Evolutionary conservation across 305 asterid genomes (phyloP).

Genomic region (Petunia hybrid): DNA sequence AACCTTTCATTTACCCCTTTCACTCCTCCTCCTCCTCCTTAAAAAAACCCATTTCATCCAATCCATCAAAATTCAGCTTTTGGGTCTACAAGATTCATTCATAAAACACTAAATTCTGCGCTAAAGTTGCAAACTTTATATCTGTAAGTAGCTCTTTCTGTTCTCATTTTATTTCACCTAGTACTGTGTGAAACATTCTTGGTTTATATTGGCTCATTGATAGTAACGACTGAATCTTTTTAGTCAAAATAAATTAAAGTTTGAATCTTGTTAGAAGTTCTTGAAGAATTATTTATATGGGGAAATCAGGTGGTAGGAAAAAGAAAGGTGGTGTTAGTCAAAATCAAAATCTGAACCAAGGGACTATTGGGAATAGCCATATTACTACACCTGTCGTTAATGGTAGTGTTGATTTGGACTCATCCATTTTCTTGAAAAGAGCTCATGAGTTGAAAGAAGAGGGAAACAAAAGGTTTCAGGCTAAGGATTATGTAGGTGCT

Average conservation of each 20-base stretch:
- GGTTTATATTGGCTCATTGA: background rate
- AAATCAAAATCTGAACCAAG: constrained; percentile 45
- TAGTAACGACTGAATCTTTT: background rate
- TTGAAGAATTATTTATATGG: constrained; percentile 52
- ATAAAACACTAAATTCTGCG: background rate
- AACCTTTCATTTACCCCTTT: background rate
- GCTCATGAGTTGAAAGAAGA: constrained; percentile 96
- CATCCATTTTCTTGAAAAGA: constrained; percentile 70
- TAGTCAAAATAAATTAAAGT: constrained; percentile 31
- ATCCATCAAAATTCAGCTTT: constrained; percentile 35
- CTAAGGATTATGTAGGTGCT: constrained; percentile 78
- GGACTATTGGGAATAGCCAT: constrained; percentile 37
- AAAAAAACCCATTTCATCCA: constrained; percentile 14
- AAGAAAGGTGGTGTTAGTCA: constrained; percentile 63
- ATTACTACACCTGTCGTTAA: constrained; percentile 56
- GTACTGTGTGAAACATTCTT: constrained; percentile 30
- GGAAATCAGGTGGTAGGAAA: constrained; percentile 92
- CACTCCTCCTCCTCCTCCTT: constrained; percentile 7
- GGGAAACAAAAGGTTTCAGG: constrained; percentile 87
- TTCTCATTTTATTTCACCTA: constrained; percentile 9
- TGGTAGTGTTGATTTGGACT: constrained; percentile 67
- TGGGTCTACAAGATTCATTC: constrained; percentile 38
- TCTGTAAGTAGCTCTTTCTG: constrained; percentile 51
- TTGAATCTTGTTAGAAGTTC: constrained; percentile 39
- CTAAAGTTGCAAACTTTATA: constrained; percentile 31